A percentile compares a stretch with the other conserved stretches of the same genome.
phyloP scores from a whole-genome alignment of 2,329 filamentous ascomycete genomes.

The Zymoseptoria pseudotritici region DNA sequence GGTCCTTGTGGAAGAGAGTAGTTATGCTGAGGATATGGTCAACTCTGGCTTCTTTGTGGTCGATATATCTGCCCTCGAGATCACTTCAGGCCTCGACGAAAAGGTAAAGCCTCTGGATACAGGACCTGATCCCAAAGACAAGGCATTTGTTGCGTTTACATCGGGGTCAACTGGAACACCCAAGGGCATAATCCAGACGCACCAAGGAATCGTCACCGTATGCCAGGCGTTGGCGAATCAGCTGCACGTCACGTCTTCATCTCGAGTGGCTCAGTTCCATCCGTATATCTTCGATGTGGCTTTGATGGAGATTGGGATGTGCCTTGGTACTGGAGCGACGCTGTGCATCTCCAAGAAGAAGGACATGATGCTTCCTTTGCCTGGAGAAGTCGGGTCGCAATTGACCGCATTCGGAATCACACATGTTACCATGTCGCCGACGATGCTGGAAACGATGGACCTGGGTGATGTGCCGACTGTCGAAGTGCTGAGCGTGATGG shows the following conservation, averaged over 20 bases:
- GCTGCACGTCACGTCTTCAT: neutral
- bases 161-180: constrained; percentile 7
- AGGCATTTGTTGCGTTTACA: constrained; percentile 4
- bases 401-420: neutral
- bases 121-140: neutral
- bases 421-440: constrained; percentile 1
- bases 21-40: neutral
- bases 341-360: neutral
- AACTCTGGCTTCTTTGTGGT: neutral
- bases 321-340: neutral
- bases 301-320: constrained; percentile 4
- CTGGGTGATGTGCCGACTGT: neutral
- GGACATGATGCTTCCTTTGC: neutral
- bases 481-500: constrained; percentile 1
- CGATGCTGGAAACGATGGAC: neutral
- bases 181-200: constrained; percentile 4
- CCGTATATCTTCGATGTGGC: constrained; percentile 4
- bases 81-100: neutral
- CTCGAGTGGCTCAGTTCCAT: constrained; percentile 1
- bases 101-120: neutral
- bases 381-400: neutral
- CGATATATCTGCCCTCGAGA: neutral
- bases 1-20: constrained; percentile 7
- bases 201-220: neutral
- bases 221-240: neutral